phyloP scores from a whole-genome alignment of 2,329 filamentous ascomycete species.

The Botrytis paeoniae region DNA sequence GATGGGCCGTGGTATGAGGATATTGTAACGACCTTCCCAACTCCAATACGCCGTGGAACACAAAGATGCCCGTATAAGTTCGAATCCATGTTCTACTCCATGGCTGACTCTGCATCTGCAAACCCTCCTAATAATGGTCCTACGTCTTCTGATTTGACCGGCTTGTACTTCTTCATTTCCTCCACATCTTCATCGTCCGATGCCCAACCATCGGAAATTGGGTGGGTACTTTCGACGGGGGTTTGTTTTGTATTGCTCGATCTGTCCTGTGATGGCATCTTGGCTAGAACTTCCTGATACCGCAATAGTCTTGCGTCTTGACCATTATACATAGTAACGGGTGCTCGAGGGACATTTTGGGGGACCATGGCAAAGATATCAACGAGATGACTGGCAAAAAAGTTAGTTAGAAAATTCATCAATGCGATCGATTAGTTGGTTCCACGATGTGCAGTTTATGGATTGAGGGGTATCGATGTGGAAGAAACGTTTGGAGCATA shows the following conservation, averaged over 20 bases:
- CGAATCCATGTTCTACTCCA: slow-evolving; percentile 33
- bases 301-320: slow-evolving; percentile 55
- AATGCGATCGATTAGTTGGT: neutral
- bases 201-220: slow-evolving; percentile 45
- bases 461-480: slow-evolving; percentile 3
- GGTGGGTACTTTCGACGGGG: slow-evolving; percentile 29
- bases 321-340: slow-evolving; percentile 45
- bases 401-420: slow-evolving; percentile 22
- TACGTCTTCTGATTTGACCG: slow-evolving; percentile 38
- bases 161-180: slow-evolving; percentile 32
- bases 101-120: slow-evolving; percentile 36
- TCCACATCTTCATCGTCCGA: slow-evolving; percentile 38
- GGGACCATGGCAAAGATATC: slow-evolving; percentile 65
- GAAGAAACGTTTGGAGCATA: slow-evolving; percentile 23
- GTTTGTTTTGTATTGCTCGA: slow-evolving; percentile 39
- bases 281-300: slow-evolving; percentile 61
- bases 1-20: slow-evolving; percentile 30
- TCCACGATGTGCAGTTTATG: neutral
- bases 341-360: slow-evolving; percentile 44
- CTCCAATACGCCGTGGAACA: slow-evolving; percentile 36
- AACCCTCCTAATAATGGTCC: slow-evolving; percentile 39
- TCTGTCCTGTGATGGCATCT: slow-evolving; percentile 50
- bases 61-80: slow-evolving; percentile 25
- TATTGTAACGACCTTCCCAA: slow-evolving; percentile 33
- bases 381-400: slow-evolving; percentile 56